These are phyloP conservation scores for Kwoniella botswanensis DNA, from an alignment of 768 basidiomycete species.

Conservation along the genomic window DNA sequence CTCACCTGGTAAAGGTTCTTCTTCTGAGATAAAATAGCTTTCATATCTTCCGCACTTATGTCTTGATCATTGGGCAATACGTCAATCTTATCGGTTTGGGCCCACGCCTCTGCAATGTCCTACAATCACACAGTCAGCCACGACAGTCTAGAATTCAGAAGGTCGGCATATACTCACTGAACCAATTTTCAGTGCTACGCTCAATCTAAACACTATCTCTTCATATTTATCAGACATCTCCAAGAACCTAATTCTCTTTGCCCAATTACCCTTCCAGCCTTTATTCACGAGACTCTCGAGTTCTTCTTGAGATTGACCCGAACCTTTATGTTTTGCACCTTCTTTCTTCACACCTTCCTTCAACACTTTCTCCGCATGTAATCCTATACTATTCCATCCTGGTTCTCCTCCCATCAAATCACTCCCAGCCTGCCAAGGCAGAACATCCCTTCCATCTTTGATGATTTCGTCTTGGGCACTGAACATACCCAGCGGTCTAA, in stretches of 20 bases:
- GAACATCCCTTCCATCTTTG: constrained; percentile 32
- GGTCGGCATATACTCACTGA: constrained; percentile 30
- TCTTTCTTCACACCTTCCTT: constrained; percentile 31
- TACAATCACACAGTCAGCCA: constrained; percentile 6
- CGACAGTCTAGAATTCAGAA: not conserved
- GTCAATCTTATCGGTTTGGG: constrained; percentile 47
- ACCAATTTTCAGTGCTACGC: constrained; percentile 40
- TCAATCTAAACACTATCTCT: constrained; percentile 30
- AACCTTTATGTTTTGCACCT: constrained; percentile 13
- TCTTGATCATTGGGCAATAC: constrained; percentile 28
- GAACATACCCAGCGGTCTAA: constrained; percentile 49
- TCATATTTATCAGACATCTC: constrained; percentile 40
- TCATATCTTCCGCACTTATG: constrained; percentile 32
- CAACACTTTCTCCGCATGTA: constrained; percentile 30
- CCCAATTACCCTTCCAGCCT: constrained; percentile 38
- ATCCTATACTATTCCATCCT: constrained; percentile 42
- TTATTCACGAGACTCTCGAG: constrained; percentile 8
- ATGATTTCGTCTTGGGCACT: constrained; percentile 28
- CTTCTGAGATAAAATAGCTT: constrained; percentile 26
- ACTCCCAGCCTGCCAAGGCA: constrained; percentile 44
- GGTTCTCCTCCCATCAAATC: constrained; percentile 41
- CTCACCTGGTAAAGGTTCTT: constrained; percentile 49
- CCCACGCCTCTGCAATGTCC: constrained; percentile 41
- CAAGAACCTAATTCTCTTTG: constrained; percentile 27
- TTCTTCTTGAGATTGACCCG: constrained; percentile 18